Evolutionary conservation across 495 filamentous ascomycete species (phyloP).

Genomic region (Aspergillus mulundensis): DNA sequence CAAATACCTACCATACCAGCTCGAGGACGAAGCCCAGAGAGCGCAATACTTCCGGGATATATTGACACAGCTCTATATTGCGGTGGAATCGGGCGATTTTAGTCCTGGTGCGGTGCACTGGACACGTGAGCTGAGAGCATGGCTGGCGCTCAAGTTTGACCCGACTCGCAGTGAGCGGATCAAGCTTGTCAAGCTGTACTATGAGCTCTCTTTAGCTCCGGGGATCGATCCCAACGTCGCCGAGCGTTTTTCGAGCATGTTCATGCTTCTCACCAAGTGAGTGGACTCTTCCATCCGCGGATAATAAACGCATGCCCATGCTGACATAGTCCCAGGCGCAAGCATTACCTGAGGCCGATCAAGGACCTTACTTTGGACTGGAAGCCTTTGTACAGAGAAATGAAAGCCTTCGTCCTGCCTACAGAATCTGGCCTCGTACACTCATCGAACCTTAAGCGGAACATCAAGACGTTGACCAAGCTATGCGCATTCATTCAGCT

Average conservation of each 20-base stretch:
- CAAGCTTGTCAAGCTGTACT: slow-evolving; percentile 85
- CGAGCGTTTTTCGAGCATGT: slow-evolving; percentile 95
- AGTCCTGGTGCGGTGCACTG: slow-evolving; percentile 90
- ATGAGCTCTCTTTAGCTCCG: slow-evolving; percentile 86
- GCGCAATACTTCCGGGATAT: slow-evolving; percentile 76
- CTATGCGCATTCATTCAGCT: slow-evolving; percentile 83
- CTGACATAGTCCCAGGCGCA: slow-evolving; percentile 62
- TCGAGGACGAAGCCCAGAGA: slow-evolving; percentile 71
- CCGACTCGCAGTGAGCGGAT: slow-evolving; percentile 76
- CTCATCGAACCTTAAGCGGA: slow-evolving; percentile 61
- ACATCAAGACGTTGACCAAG: slow-evolving; percentile 73
- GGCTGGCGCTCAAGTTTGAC: slow-evolving; percentile 96
- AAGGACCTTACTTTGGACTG: slow-evolving; percentile 90
- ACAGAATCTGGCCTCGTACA: slow-evolving; percentile 66
- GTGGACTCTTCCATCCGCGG: slow-evolving; percentile 18
- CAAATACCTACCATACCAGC: slow-evolving; percentile 77
- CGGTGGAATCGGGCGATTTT: slow-evolving; percentile 90
- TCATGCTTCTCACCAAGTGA: slow-evolving; percentile 88
- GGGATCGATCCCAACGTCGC: slow-evolving; percentile 77
- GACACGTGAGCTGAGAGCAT: slow-evolving; percentile 93
- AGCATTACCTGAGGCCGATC: slow-evolving; percentile 87
- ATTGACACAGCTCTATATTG: slow-evolving; percentile 85
- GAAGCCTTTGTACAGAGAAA: slow-evolving; percentile 84
- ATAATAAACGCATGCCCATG: slow-evolving; percentile 6
- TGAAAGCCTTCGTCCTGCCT: slow-evolving; percentile 85